phyloP scores from a whole-genome alignment of 2,329 filamentous ascomycete species.

The Claviceps capensis region DNA sequence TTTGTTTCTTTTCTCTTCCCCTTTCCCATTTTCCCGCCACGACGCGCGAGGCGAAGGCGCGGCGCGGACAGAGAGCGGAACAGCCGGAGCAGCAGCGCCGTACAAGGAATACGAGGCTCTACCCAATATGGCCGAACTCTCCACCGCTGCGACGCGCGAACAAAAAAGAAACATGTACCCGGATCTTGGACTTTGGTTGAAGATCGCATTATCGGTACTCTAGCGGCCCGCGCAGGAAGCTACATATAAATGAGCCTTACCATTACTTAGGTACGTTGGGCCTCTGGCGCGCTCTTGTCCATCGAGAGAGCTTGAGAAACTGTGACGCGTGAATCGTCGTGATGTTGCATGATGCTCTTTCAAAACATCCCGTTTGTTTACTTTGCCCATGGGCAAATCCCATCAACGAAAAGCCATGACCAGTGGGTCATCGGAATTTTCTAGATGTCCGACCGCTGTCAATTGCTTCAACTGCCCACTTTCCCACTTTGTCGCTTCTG shows the following conservation, averaged over 20 bases:
- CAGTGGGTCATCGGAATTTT: too few species aligned
- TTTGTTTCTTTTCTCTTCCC: background rate
- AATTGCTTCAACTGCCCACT: too few species aligned
- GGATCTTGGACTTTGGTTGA: constrained; percentile 1
- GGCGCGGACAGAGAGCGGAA: constrained; percentile 1
- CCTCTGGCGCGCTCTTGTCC: too few species aligned
- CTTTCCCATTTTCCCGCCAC: background rate
- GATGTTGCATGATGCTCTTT: background rate
- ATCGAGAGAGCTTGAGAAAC: too few species aligned
- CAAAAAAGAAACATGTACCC: background rate
- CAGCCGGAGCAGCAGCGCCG: constrained; percentile 5
- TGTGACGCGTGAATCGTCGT: too few species aligned
- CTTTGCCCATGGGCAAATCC: background rate
- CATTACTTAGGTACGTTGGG: too few species aligned
- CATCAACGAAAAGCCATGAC: too few species aligned
- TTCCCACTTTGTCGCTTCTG: too few species aligned
- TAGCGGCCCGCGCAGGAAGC: too few species aligned
- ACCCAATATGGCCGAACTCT: background rate
- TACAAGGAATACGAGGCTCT: background rate
- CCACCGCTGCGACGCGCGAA: background rate
- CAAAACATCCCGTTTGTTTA: background rate
- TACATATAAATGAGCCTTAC: too few species aligned
- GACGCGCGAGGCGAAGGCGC: too few species aligned
- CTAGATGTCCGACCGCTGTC: too few species aligned
- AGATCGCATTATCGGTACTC: background rate